Conservation (phyloP, 306 rosid genomes). For the Pachyrhizus erosus region DNA sequence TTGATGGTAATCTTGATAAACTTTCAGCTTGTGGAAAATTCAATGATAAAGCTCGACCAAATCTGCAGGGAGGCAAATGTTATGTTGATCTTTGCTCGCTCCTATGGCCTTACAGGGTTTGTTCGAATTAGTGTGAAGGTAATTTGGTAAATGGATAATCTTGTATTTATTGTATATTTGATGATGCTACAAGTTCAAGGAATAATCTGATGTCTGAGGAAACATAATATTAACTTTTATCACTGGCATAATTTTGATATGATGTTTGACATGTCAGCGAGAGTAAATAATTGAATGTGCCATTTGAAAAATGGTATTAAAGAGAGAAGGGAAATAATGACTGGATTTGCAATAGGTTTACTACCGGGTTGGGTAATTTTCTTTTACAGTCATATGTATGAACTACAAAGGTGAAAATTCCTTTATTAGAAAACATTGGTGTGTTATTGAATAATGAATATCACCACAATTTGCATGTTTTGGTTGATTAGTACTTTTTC, state of each 20-base stretch:
- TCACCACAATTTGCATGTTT: conserved; percentile 35
- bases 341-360: conserved; percentile 36
- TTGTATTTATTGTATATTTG: conserved; percentile 13
- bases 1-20: conserved; percentile 40
- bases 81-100: conserved; percentile 85
- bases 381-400: conserved; percentile 21
- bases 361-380: not conserved
- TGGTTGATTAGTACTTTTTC: conserved; percentile 31
- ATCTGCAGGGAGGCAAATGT: conserved; percentile 89
- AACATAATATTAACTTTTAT: conserved; percentile 21
- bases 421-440: not conserved
- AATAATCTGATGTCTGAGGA: conserved; percentile 14
- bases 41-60: conserved; percentile 87
- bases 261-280: conserved; percentile 14
- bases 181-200: conserved; percentile 24
- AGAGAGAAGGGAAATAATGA: conserved; percentile 31
- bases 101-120: conserved; percentile 94
- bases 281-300: not conserved
- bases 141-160: conserved; percentile 25
- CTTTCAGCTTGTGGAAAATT: conserved; percentile 82
- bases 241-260: conserved; percentile 10
- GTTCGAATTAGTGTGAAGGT: conserved; percentile 95
- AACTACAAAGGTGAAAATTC: conserved; percentile 35
- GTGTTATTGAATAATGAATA: conserved; percentile 22
- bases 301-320: conserved; percentile 28